Conservation (phyloP, 345 rosid species). For the Nephelium lappaceum region DNA sequence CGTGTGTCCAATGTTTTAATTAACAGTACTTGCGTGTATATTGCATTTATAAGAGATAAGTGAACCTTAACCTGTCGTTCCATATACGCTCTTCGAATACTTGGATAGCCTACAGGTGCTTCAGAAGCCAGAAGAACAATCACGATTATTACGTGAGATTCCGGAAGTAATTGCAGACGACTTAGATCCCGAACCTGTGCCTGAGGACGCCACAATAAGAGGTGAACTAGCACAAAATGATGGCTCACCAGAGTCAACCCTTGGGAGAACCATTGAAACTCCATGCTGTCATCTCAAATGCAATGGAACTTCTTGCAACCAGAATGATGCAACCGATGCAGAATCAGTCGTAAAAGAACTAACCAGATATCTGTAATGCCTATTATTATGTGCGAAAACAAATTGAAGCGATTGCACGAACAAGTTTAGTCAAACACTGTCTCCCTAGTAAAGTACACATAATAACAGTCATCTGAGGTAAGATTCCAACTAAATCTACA, state of each 20-base stretch:
- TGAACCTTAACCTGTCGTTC: constrained; percentile 23
- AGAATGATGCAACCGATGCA: background rate
- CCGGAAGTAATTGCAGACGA: constrained; percentile 41
- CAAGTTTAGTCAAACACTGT: background rate
- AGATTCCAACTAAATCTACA: no score
- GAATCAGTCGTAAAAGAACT: background rate
- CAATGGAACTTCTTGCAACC: background rate
- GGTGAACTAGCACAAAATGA: background rate
- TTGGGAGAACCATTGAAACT: background rate
- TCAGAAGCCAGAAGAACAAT: constrained; percentile 36
- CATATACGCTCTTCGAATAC: constrained; percentile 24
- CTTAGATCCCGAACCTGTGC: background rate
- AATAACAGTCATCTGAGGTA: background rate
- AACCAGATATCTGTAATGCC: no score
- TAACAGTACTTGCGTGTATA: background rate
- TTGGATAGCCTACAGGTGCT: constrained; percentile 33
- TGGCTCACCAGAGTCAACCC: background rate
- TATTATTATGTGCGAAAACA: background rate
- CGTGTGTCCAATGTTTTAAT: no score
- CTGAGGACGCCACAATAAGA: background rate
- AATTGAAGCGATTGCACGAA: background rate
- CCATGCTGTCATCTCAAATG: background rate
- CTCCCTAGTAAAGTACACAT: background rate
- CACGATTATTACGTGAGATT: constrained; percentile 31
- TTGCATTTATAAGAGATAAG: background rate